These are phyloP conservation scores for Pyrus betulifolia DNA, from an alignment of 306 rosid species.

Conservation along the genomic window DNA sequence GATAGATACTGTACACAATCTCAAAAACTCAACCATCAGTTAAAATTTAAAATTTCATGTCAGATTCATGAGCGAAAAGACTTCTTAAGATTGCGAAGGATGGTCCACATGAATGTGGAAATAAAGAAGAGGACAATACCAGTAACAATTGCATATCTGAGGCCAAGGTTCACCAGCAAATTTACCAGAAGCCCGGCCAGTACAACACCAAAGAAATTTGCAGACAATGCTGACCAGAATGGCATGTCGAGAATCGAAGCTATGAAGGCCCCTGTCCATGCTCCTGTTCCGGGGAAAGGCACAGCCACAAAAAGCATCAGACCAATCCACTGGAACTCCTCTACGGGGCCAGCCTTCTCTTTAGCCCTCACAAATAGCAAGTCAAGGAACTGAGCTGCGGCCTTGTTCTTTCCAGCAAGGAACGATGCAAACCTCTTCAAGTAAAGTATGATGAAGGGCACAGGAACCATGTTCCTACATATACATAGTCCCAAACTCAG, in stretches of 20 bases:
- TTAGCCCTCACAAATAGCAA: constrained; percentile 68
- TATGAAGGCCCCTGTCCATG: constrained; percentile 86
- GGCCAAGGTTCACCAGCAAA: constrained; percentile 85
- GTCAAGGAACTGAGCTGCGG: constrained; percentile 50
- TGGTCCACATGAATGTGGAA: constrained; percentile 88
- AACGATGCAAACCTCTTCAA: constrained; percentile 60
- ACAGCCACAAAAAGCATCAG: constrained; percentile 92
- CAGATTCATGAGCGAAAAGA: constrained; percentile 35
- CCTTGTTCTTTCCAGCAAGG: constrained; percentile 60
- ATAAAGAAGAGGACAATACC: constrained; percentile 72
- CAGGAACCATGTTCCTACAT: constrained; percentile 90
- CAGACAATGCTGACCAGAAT: constrained; percentile 76
- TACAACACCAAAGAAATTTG: constrained; percentile 78
- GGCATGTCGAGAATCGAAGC: constrained; percentile 94
- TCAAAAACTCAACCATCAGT: neutral
- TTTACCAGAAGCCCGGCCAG: constrained; percentile 84
- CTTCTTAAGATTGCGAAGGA: constrained; percentile 54
- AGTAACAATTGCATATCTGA: constrained; percentile 61
- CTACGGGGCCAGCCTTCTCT: constrained; percentile 81
- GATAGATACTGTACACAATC: neutral
- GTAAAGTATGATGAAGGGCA: constrained; percentile 82
- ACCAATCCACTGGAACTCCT: constrained; percentile 98
- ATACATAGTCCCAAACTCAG: neutral
- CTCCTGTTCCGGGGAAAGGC: constrained; percentile 97
- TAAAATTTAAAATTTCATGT: neutral